phyloP scores from a whole-genome alignment of 257 asterid genomes.

The Penstemon davidsonii region DNA sequence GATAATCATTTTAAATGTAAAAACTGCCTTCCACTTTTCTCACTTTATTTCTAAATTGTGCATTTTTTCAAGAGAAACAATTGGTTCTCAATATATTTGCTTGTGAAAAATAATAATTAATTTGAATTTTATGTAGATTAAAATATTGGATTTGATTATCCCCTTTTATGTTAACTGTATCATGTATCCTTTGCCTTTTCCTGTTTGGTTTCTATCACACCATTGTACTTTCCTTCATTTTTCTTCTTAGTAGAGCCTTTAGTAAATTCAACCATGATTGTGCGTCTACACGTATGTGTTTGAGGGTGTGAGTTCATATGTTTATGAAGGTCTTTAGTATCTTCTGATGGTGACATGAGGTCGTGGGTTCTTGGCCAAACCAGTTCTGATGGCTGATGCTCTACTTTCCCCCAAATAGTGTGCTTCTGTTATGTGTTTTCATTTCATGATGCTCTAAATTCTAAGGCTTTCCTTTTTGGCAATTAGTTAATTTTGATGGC shows the following conservation, averaged over 20 bases:
- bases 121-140: not conserved
- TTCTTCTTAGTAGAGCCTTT: not conserved
- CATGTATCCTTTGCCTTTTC: not conserved
- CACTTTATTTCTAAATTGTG: slow-evolving; percentile 1
- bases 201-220: slow-evolving; percentile 2
- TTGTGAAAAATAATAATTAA: slow-evolving; percentile 1
- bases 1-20: slow-evolving; percentile 14
- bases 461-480: not conserved
- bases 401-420: too few relatives aligned
- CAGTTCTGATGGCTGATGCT: too few relatives aligned
- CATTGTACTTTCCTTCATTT: slow-evolving; percentile 12
- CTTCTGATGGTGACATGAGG: slow-evolving; percentile 11
- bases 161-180: too few relatives aligned
- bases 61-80: not conserved
- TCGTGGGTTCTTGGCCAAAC: not conserved
- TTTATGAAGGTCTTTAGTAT: slow-evolving; percentile 10
- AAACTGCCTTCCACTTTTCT: slow-evolving; percentile 5
- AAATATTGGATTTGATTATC: too few relatives aligned
- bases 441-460: too few relatives aligned
- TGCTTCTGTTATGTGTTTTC: too few relatives aligned
- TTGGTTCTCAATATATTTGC: slow-evolving; percentile 11
- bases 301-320: slow-evolving; percentile 4
- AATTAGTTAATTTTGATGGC: too few relatives aligned
- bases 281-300: not conserved
- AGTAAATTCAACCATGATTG: not conserved